These are phyloP conservation scores for Geosiphon pyriformis DNA, from an alignment of 192 early-diverging fungal genomes.

Conservation along the genomic window DNA sequence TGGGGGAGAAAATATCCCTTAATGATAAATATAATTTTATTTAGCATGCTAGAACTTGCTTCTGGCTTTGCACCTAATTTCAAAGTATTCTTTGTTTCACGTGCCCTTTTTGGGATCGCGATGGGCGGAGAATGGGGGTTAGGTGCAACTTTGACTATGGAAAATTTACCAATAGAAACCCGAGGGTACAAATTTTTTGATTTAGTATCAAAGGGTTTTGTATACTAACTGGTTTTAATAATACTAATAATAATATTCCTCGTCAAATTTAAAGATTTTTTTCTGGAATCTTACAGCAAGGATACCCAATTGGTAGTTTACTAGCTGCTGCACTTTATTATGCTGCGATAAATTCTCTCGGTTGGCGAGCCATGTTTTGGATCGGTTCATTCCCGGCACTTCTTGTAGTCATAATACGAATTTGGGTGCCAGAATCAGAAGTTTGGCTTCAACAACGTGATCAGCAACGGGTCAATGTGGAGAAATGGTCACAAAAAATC, in stretches of 20 bases:
- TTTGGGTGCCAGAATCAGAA: conserved; percentile 60
- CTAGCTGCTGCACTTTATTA: conserved; percentile 59
- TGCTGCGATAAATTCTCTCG: conserved; percentile 42
- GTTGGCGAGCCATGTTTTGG: conserved; percentile 72
- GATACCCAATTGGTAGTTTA: conserved; percentile 64
- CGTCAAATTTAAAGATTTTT: conserved; percentile 38
- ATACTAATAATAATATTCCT: background rate
- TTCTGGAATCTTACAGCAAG: conserved; percentile 70
- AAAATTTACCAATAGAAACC: conserved; percentile 57
- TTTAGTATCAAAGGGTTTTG: background rate
- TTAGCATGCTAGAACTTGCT: conserved; percentile 54
- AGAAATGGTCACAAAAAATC: conserved; percentile 22
- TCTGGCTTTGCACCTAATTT: conserved; percentile 63
- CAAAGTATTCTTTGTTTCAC: conserved; percentile 54
- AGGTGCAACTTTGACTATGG: conserved; percentile 66
- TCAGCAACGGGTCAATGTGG: conserved; percentile 25
- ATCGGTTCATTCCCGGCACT: conserved; percentile 54
- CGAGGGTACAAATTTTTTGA: conserved; percentile 37
- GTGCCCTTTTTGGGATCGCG: conserved; percentile 57
- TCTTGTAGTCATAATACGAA: conserved; percentile 52
- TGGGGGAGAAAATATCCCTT: conserved; percentile 66
- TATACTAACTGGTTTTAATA: background rate
- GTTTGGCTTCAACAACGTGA: conserved; percentile 42
- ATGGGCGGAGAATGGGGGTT: conserved; percentile 77
- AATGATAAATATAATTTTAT: conserved; percentile 60